phyloP scores from a whole-genome alignment of 2,329 filamentous ascomycete genomes.

The Colletotrichum cordylinicola region DNA sequence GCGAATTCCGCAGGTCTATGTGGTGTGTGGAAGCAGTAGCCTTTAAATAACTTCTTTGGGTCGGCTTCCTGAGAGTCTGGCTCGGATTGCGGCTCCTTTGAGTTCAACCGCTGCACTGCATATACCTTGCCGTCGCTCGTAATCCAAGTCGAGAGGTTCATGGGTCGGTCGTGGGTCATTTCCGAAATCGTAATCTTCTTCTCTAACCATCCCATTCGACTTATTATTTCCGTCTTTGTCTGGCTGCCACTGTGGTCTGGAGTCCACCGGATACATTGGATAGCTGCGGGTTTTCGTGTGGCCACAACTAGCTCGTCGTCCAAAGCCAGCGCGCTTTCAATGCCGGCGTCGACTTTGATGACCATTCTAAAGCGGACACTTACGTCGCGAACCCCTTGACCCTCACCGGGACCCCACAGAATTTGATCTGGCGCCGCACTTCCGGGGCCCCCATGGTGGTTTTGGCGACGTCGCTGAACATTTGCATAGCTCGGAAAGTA shows the following conservation, averaged over 20 bases:
- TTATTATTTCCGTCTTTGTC: slow-evolving; percentile 89
- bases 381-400: slow-evolving; percentile 81
- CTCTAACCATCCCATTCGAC: slow-evolving; percentile 83
- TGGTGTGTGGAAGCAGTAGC: slow-evolving; percentile 88
- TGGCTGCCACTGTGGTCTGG: slow-evolving; percentile 83
- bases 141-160: slow-evolving; percentile 95
- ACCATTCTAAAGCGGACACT: slow-evolving; percentile 96
- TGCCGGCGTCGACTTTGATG: slow-evolving; percentile 96
- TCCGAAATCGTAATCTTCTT: slow-evolving; percentile 79
- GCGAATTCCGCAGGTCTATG: slow-evolving; percentile 65
- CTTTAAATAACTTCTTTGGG: slow-evolving; percentile 77
- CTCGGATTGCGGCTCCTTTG: slow-evolving; percentile 39
- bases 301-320: slow-evolving; percentile 94
- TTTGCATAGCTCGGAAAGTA: slow-evolving; percentile 75
- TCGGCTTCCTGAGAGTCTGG: slow-evolving; percentile 32
- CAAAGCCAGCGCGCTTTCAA: slow-evolving; percentile 83
- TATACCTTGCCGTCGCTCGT: slow-evolving; percentile 88
- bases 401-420: slow-evolving; percentile 80
- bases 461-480: slow-evolving; percentile 66
- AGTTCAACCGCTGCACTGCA: slow-evolving; percentile 78
- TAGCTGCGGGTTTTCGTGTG: slow-evolving; percentile 88
- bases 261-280: slow-evolving; percentile 96
- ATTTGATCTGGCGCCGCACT: slow-evolving; percentile 65
- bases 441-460: slow-evolving; percentile 62
- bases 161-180: slow-evolving; percentile 93